A percentile compares a stretch with the other conserved stretches of the same genome.
Evolutionary conservation across 2,329 filamentous ascomycete species (phyloP).

Genomic region (Penicillium sp.): DNA sequence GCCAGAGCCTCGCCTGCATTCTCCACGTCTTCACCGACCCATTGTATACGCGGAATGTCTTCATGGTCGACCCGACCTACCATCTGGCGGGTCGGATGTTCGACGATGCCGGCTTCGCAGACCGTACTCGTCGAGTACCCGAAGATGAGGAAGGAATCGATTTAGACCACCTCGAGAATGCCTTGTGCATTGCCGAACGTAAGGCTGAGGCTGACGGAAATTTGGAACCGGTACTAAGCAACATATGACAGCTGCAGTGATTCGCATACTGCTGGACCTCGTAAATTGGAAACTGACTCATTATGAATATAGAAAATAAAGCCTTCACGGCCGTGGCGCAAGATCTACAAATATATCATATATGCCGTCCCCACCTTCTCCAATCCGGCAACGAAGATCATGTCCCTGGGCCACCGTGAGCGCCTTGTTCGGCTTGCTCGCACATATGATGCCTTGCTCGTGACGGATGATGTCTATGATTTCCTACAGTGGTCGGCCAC

Average conservation of each 20-base stretch:
- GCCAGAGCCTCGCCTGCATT: constrained; percentile 77
- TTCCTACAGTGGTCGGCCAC: constrained; percentile 76
- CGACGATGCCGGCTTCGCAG: constrained; percentile 75
- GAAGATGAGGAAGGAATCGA: constrained; percentile 81
- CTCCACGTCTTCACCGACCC: constrained; percentile 82
- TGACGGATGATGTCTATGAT: constrained; percentile 94
- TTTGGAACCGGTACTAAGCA: constrained; percentile 44
- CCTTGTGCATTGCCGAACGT: constrained; percentile 56
- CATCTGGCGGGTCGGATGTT: constrained; percentile 86
- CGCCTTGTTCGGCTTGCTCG: constrained; percentile 76
- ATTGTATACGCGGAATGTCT: constrained; percentile 72
- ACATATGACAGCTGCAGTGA: not conserved
- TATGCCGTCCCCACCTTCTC: constrained; percentile 88
- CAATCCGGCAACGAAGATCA: constrained; percentile 85
- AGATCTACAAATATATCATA: constrained; percentile 84
- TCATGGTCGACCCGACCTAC: constrained; percentile 82
- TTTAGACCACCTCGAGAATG: constrained; percentile 61
- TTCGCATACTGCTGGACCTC: not conserved
- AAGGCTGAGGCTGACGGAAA: constrained; percentile 44
- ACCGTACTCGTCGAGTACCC: constrained; percentile 68
- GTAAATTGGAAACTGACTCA: constrained; percentile 6
- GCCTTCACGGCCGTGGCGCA: constrained; percentile 63
- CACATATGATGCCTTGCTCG: constrained; percentile 76
- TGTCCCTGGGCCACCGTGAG: constrained; percentile 70
- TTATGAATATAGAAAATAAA: constrained; percentile 57